These are phyloP conservation scores for Candida arabinofermentans DNA, from an alignment of 805 yeast genomes.

Conservation along the genomic window DNA sequence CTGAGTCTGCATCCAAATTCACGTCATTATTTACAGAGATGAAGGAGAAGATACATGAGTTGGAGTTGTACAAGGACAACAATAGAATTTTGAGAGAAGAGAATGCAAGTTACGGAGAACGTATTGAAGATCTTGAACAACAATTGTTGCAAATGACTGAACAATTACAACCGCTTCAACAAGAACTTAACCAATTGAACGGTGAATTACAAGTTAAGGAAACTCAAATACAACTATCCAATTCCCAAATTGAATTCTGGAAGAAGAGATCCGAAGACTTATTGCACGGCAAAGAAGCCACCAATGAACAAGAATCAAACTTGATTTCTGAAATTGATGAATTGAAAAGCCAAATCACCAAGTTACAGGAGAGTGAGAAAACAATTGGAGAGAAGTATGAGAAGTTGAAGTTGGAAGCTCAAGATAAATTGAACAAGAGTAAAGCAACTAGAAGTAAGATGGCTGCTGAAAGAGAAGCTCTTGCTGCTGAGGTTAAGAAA, in stretches of 20 bases:
- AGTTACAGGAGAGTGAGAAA: slow-evolving; percentile 12
- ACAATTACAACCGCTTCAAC: slow-evolving; percentile 11
- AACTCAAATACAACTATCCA: slow-evolving; percentile 42
- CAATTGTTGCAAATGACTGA: slow-evolving; percentile 6
- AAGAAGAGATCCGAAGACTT: slow-evolving; percentile 48
- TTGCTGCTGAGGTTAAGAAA: slow-evolving; percentile 11
- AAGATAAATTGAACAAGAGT: slow-evolving; percentile 27
- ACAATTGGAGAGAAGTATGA: slow-evolving; percentile 22
- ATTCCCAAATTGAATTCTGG: slow-evolving; percentile 59
- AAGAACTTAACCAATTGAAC: slow-evolving; percentile 14
- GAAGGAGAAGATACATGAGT: slow-evolving; percentile 26
- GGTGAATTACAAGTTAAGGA: slow-evolving; percentile 41
- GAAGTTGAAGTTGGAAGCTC: slow-evolving; percentile 29
- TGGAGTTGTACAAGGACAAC: slow-evolving; percentile 29
- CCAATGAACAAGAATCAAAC: slow-evolving; percentile 15
- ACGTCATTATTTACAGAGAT: slow-evolving; percentile 19
- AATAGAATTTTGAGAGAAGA: slow-evolving; percentile 24
- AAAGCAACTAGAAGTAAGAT: slow-evolving; percentile 21
- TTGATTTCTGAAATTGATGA: slow-evolving; percentile 23
- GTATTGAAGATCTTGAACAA: slow-evolving; percentile 14
- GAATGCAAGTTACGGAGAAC: slow-evolving; percentile 11
- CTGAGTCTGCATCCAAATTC: slow-evolving; percentile 19
- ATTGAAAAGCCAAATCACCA: slow-evolving; percentile 13
- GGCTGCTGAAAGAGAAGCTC: slow-evolving; percentile 14
- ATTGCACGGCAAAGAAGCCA: slow-evolving; percentile 25